Evolutionary conservation across 2,329 filamentous ascomycete species (phyloP), one percentile per base, ranked within the genome.

Genomic region (Geosmithia flava): DNA sequence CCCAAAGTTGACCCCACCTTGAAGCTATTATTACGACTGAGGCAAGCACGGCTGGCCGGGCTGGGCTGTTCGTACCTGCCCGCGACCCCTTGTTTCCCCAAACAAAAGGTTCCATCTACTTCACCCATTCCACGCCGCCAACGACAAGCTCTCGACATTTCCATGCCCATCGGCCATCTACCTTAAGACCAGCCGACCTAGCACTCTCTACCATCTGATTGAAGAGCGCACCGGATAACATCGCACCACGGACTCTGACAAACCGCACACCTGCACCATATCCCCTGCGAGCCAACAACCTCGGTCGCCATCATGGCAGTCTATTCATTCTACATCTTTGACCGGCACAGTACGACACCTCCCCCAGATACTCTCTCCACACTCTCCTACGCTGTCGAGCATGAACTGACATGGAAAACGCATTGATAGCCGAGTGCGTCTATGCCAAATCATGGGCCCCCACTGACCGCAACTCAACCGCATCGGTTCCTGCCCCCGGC

Each of bases 271-370:
- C 15, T 20, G 7, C n/a, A 10, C 41, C 41, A 19, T n/a, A 11
- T 42, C 7, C 41, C 41, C 17, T 42, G 17, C 17, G n/a, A 2
- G 19, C 42, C 20, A 8, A 16, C 42, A 2, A 44, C 17, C 30
- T 15, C 40, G 3, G 30, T 20, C 29, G 42, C 55, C 64, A 71
- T 57, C 62, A 97, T 98, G 93, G 83, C 85, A 52, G 86, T 97
- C 66, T 97, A 94, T 70, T 90, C 89, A 51, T 95, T 98, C 70
- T 95, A 95, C 75, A 96, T 98, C 63, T 98, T 98, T 65, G 93
- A 98, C 70, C 85, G 93, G 55, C 93, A 98, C 69, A 95, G 93
- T 96, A 76, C 62, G 78, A 45, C 6, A 39, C 42, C 40, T 16
- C 46, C 42, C 20, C 46, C 44, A 37, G 37, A 40, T 40, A 20